These are phyloP conservation scores for Coemansia sp. DNA, from an alignment of 192 early-diverging fungal species.

Conservation along the genomic window DNA sequence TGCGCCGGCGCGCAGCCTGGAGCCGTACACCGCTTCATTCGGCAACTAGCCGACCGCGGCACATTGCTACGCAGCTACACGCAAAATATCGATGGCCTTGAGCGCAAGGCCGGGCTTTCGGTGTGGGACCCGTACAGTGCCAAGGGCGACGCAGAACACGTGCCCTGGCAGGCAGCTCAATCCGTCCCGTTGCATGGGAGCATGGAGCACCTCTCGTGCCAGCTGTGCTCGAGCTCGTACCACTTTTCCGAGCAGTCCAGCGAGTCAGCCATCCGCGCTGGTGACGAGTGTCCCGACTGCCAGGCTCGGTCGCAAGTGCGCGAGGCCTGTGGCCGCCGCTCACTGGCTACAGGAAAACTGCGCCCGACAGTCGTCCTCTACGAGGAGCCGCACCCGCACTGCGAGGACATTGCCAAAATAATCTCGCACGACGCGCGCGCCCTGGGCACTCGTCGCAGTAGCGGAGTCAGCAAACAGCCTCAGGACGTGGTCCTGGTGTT, in stretches of 20 bases:
- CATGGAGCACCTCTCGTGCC: constrained; percentile 84
- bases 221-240: constrained; percentile 72
- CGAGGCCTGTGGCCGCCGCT: constrained; percentile 68
- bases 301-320: constrained; percentile 31
- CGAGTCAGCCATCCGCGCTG: constrained; percentile 63
- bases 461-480: background rate
- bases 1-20: constrained; percentile 75
- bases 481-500: constrained; percentile 56
- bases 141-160: constrained; percentile 12
- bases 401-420: constrained; percentile 54
- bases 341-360: constrained; percentile 72
- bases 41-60: constrained; percentile 69
- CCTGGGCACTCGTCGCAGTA: constrained; percentile 29
- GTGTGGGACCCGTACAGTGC: constrained; percentile 51
- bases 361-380: constrained; percentile 94
- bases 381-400: constrained; percentile 71
- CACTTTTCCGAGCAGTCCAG: constrained; percentile 61
- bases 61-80: constrained; percentile 90
- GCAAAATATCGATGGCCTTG: constrained; percentile 97
- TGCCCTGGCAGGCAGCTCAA: constrained; percentile 43
- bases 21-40: constrained; percentile 83
- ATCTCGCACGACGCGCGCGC: constrained; percentile 49
- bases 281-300: constrained; percentile 58
- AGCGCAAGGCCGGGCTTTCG: constrained; percentile 70
- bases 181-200: constrained; percentile 93